A percentile compares a stretch with the other conserved stretches of the same genome.
Evolutionary conservation across 176 grass and related monocot genomes (phyloP).

Genomic region (Phoenix dactylifera): DNA sequence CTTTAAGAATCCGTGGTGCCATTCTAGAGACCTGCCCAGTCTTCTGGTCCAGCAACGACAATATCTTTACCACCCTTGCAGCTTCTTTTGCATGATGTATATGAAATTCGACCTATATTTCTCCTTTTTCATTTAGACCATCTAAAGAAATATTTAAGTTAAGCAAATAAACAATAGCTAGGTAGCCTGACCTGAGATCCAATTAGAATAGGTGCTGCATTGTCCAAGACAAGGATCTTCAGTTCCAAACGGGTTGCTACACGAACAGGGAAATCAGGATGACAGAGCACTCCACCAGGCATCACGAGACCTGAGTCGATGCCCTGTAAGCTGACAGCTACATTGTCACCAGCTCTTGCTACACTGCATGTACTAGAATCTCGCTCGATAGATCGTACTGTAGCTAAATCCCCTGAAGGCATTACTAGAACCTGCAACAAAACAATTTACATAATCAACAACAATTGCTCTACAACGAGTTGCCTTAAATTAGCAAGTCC

Average conservation of each 20-base stretch:
- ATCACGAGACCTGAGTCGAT: constrained; percentile 47
- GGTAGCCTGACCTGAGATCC: constrained; percentile 51
- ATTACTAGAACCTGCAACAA: constrained; percentile 65
- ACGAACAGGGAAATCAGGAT: constrained; percentile 61
- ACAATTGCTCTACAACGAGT: no score
- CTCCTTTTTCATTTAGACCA: no score
- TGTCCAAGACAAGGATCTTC: constrained; percentile 70
- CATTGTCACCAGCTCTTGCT: constrained; percentile 87
- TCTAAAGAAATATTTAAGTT: no score
- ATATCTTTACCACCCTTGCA: constrained; percentile 62
- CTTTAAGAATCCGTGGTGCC: constrained; percentile 74
- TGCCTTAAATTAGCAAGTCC: no score
- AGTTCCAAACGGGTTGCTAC: constrained; percentile 56
- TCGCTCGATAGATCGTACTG: constrained; percentile 67
- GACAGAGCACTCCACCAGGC: constrained; percentile 73
- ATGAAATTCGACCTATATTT: constrained; percentile 75
- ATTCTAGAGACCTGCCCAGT: constrained; percentile 63
- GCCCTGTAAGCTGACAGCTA: constrained; percentile 52
- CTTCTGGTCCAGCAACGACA: constrained; percentile 70
- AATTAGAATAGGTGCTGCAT: constrained; percentile 54
- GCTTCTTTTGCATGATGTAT: constrained; percentile 95
- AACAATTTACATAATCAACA: neutral
- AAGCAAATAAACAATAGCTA: neutral
- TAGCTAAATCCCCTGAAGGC: constrained; percentile 46
- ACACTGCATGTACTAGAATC: constrained; percentile 52